Percentiles rank a stretch among this genome's conserved stretches.
phyloP scores from a whole-genome alignment of 192 early-diverging fungal species.

The Coemansia sp. region DNA sequence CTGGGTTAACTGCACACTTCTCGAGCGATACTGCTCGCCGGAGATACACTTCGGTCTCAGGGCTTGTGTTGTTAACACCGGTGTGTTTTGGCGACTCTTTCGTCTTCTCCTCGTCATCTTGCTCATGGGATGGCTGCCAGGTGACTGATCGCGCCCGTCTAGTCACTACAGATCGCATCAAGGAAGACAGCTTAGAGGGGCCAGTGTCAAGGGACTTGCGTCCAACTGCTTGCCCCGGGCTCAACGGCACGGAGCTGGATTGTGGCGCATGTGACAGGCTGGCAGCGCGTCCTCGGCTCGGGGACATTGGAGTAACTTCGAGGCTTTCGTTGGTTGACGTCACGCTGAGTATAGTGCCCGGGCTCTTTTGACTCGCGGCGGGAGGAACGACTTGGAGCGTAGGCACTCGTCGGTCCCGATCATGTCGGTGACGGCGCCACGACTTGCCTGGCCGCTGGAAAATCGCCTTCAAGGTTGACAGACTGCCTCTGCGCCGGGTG shows the following conservation, averaged over 20 bases:
- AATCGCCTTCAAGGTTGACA: conserved; percentile 22
- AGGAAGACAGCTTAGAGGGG: conserved; percentile 8
- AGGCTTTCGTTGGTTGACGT: background rate
- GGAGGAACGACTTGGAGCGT: background rate
- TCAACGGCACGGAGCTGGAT: background rate
- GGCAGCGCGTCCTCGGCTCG: conserved; percentile 9
- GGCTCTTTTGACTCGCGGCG: background rate
- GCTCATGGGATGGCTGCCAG: conserved; percentile 7
- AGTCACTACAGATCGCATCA: conserved; percentile 23
- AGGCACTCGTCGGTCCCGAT: background rate
- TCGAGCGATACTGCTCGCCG: background rate
- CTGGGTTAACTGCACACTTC: background rate
- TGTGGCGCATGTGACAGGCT: conserved; percentile 10
- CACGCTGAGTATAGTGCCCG: conserved; percentile 11
- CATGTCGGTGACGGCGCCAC: background rate
- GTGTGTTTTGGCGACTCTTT: too few relatives aligned
- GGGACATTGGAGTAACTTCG: background rate
- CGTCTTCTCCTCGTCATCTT: background rate
- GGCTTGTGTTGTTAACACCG: too few relatives aligned
- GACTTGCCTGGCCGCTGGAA: conserved; percentile 27
- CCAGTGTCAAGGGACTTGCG: conserved; percentile 6
- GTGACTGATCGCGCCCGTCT: conserved; percentile 18
- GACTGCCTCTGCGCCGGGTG: conserved; percentile 29
- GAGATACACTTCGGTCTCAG: background rate
- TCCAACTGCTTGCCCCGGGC: conserved; percentile 2